Percentiles rank a stretch among this genome's conserved stretches.
phyloP scores from a whole-genome alignment of 1,139 yeast genomes.

The Geotrichum candidum region DNA sequence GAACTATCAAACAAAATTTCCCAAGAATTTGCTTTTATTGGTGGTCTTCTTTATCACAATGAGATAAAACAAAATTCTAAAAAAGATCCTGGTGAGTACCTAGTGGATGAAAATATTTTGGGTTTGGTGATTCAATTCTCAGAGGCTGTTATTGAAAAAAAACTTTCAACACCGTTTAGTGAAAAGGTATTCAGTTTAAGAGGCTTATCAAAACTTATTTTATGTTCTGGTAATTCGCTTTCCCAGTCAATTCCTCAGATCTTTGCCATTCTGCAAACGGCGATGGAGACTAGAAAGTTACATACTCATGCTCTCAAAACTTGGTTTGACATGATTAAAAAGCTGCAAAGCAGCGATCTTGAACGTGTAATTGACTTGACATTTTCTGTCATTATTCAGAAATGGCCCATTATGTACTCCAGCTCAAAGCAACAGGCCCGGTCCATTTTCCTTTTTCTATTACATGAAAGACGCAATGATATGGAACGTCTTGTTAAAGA shows the following conservation, averaged over 20 bases:
- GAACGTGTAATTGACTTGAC: constrained; percentile 51
- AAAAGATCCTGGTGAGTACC: constrained; percentile 44
- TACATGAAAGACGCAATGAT: constrained; percentile 18
- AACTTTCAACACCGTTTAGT: constrained; percentile 63
- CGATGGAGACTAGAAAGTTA: constrained; percentile 58
- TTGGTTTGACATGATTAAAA: constrained; percentile 51
- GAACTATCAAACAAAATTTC: constrained; percentile 6
- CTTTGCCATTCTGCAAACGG: constrained; percentile 78
- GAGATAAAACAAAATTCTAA: not conserved
- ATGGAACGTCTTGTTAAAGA: constrained; percentile 16
- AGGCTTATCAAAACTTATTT: constrained; percentile 66
- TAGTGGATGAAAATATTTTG: constrained; percentile 39
- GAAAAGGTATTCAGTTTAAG: constrained; percentile 68
- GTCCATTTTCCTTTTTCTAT: constrained; percentile 20
- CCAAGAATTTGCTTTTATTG: constrained; percentile 9
- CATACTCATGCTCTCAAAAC: constrained; percentile 61
- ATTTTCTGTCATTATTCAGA: constrained; percentile 56
- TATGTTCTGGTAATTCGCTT: constrained; percentile 54
- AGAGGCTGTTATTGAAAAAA: constrained; percentile 67
- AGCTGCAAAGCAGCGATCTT: constrained; percentile 45
- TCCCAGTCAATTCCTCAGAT: constrained; percentile 83
- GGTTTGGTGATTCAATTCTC: constrained; percentile 78
- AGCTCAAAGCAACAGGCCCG: constrained; percentile 23
- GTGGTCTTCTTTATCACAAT: constrained; percentile 2
- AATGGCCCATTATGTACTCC: constrained; percentile 43